Conservation (phyloP, 2,329 filamentous ascomycete species). For the Rugonectria rugulosa region DNA sequence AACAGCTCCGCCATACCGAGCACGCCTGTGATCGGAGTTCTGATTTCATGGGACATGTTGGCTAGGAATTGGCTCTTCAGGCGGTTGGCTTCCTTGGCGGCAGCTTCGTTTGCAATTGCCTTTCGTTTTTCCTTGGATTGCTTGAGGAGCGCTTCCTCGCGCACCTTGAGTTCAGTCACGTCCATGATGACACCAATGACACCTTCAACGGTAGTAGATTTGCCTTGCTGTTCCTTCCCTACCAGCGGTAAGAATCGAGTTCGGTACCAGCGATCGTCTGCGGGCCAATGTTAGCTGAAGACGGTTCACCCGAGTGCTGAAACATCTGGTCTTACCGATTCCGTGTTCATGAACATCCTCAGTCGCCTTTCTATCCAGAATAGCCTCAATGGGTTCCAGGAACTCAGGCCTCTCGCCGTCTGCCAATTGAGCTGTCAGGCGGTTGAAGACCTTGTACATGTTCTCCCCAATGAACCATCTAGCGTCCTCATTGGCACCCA, state of each 20-base stretch:
- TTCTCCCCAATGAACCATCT: constrained; percentile 66
- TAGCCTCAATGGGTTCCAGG: constrained; percentile 66
- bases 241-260: constrained; percentile 75
- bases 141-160: constrained; percentile 67
- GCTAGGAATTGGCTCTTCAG: constrained; percentile 83
- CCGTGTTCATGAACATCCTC: constrained; percentile 72
- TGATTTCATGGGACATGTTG: constrained; percentile 50
- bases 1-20: constrained; percentile 82
- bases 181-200: constrained; percentile 84
- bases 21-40: constrained; percentile 79
- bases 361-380: constrained; percentile 66
- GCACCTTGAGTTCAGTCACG: constrained; percentile 74
- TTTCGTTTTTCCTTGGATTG: constrained; percentile 74
- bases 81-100: constrained; percentile 80
- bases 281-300: constrained; percentile 16
- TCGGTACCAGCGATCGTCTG: constrained; percentile 71
- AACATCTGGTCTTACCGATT: constrained; percentile 49
- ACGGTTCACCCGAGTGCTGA: too few species aligned
- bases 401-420: constrained; percentile 57
- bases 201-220: constrained; percentile 64
- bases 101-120: constrained; percentile 76
- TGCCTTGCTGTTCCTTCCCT: constrained; percentile 61
- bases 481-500: constrained; percentile 44
- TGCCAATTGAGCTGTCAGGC: constrained; percentile 52
- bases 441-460: constrained; percentile 70